Evolutionary conservation across 768 basidiomycete species (phyloP), one percentile per base, ranked within the genome.

Genomic region (Mrakia frigida): DNA sequence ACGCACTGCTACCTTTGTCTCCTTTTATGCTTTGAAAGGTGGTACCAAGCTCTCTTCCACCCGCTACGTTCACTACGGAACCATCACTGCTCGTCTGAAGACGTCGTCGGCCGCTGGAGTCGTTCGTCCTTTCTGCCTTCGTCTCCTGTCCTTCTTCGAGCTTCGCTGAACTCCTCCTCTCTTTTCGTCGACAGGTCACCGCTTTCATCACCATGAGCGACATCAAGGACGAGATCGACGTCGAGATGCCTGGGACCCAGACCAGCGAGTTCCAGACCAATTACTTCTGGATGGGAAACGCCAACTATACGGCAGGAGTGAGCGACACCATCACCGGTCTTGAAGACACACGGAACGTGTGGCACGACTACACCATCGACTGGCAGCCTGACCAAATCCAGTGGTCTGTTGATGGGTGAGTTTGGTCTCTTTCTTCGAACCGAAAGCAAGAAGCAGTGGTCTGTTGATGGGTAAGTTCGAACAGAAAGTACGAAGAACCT

Each of bases 11-110:
- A 18, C 46, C 6, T 50, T 50, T 18, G 43, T 9, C 6, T 1
- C 21, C 46, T 21, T 50, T 1, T 50, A 2, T 14, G 18, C 13
- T 14, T 6, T 50, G 2, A 18, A 14, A 50, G 81, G 90, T 43
- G 93, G 93, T 28, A 93, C 90, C 7, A 87, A 90, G 60, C 79
- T 94, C 67, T 91, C 90, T 6, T 90, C 90, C 33, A 94, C 92
- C 2, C 87, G 89, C 59, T 94, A 92, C 81, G 83, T 94, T 3
- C 89, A 92, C 82, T 94, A 93, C 79, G 93, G 92, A 50, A 88
- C 85, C 18, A 87, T 93, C 80, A 92, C 70, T 16, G 77, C 76
- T 25, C 70, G 73, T n/a, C 78, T 79, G 37, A 75, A 92, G 84
- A 90, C 91, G 0, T 88, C 90, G 59, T 87, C 88, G 75, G 92